These are phyloP conservation scores for Parathielavia appendiculata DNA, from an alignment of 495 filamentous ascomycete genomes.

Conservation along the genomic window DNA sequence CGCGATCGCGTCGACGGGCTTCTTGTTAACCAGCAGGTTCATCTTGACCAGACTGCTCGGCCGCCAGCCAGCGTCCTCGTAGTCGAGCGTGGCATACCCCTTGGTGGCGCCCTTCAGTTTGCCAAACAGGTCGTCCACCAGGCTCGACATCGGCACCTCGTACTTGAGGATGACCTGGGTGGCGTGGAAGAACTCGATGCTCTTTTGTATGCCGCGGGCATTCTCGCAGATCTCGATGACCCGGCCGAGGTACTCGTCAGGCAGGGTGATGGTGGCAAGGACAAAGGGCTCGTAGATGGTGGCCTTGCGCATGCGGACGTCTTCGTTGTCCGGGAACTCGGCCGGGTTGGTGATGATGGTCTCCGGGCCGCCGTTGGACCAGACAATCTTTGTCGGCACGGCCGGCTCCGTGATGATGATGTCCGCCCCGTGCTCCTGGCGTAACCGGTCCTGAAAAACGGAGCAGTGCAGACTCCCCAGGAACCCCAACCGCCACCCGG, in stretches of 20 bases:
- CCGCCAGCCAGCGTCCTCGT: conserved; percentile 89
- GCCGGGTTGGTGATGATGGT: conserved; percentile 76
- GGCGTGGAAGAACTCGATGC: conserved; percentile 84
- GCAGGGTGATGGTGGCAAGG: conserved; percentile 77
- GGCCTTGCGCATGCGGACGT: conserved; percentile 48
- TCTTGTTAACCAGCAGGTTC: conserved; percentile 86
- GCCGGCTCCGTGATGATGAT: conserved; percentile 97
- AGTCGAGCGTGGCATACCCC: conserved; percentile 76
- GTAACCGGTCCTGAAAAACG: conserved; percentile 94
- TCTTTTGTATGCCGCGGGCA: conserved; percentile 80
- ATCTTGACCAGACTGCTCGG: conserved; percentile 78
- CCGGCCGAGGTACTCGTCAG: conserved; percentile 87
- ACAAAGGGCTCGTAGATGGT: conserved; percentile 81
- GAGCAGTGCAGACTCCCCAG: conserved; percentile 95
- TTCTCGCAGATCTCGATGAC: conserved; percentile 92
- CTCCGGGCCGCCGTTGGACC: conserved; percentile 60
- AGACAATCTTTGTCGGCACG: conserved; percentile 83
- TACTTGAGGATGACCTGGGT: conserved; percentile 96
- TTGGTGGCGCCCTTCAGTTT: conserved; percentile 85
- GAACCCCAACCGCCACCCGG: conserved; percentile 91
- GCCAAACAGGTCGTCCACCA: conserved; percentile 97
- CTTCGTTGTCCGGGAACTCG: conserved; percentile 74
- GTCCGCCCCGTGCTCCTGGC: conserved; percentile 88
- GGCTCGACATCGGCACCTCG: conserved; percentile 74
- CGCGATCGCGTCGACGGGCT: conserved; percentile 89